Conservation (phyloP, 75 land plant genomes). For the Adiantum capillusveneris region DNA sequence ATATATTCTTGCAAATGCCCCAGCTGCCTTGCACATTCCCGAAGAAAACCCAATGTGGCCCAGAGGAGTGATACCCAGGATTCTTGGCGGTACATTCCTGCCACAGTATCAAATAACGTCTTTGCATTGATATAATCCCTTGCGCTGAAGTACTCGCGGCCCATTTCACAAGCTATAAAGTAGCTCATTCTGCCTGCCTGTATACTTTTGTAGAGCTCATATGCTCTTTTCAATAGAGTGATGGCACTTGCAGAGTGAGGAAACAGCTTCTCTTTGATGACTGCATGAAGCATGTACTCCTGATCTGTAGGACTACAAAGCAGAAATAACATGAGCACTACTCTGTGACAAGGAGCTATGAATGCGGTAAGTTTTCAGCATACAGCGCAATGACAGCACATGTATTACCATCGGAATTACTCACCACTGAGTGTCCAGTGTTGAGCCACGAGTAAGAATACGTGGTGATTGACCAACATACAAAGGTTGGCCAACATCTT, state of each 20-base stretch:
- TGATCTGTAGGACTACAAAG: constrained; percentile 69
- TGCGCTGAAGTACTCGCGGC: constrained; percentile 59
- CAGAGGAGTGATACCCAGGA: constrained; percentile 81
- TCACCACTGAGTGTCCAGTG: constrained; percentile 46
- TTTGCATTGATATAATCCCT: constrained; percentile 69
- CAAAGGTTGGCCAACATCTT: constrained; percentile 58
- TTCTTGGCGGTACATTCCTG: constrained; percentile 71
- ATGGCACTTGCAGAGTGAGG: constrained; percentile 73
- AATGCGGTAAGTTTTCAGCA: no score
- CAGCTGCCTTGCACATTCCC: constrained; percentile 64
- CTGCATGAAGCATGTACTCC: constrained; percentile 57
- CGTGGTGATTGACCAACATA: constrained; percentile 84
- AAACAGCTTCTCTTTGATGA: constrained; percentile 60
- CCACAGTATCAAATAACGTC: constrained; percentile 53
- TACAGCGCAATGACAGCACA: constrained; percentile 5
- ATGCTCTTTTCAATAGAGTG: constrained; percentile 68
- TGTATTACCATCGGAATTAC: no score
- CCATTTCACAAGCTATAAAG: constrained; percentile 59
- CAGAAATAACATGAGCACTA: neutral
- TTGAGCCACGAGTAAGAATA: constrained; percentile 48
- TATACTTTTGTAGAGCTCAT: constrained; percentile 49
- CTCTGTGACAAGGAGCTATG: no score
- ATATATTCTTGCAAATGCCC: constrained; percentile 53
- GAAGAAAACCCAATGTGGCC: constrained; percentile 69
- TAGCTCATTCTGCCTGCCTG: constrained; percentile 54